A percentile compares a stretch with the other conserved stretches of the same genome.
These are phyloP conservation scores for Sphaerulina populicola DNA, from an alignment of 2,329 filamentous ascomycete species.

Conservation along the genomic window DNA sequence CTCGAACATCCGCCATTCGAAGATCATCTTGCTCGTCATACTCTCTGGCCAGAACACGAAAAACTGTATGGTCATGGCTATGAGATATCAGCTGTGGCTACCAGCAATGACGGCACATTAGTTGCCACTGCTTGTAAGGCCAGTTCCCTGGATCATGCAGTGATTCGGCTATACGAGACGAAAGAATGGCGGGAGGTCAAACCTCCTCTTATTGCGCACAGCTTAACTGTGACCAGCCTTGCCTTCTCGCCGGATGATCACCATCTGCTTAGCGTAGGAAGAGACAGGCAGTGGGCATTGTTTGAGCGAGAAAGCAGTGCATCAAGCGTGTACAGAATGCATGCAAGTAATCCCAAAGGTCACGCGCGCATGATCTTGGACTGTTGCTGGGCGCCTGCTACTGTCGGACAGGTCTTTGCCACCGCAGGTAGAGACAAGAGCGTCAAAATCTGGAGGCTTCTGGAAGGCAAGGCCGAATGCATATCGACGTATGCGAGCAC, in stretches of 20 bases:
- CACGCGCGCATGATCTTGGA: conserved; percentile 90
- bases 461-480: conserved; percentile 18
- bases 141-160: conserved; percentile 85
- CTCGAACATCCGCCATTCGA: conserved; percentile 73
- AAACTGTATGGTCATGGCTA: conserved; percentile 98
- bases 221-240: conserved; percentile 74
- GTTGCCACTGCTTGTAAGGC: conserved; percentile 91
- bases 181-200: conserved; percentile 77
- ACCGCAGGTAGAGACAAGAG: conserved; percentile 86
- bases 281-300: conserved; percentile 84
- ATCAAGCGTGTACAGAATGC: conserved; percentile 46
- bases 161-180: conserved; percentile 85
- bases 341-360: conserved; percentile 67
- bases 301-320: conserved; percentile 50
- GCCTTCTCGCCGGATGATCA: conserved; percentile 68
- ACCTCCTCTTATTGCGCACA: conserved; percentile 75
- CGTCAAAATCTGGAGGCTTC: conserved; percentile 53
- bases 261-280: conserved; percentile 75
- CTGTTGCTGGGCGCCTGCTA: conserved; percentile 64
- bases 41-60: conserved; percentile 90
- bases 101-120: conserved; percentile 63
- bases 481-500: conserved; percentile 23
- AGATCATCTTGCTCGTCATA: conserved; percentile 79
- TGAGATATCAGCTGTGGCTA: conserved; percentile 81
- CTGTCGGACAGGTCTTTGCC: conserved; percentile 53